Evolutionary conservation across 139 green algal genomes (phyloP).

Genomic region (Microglena sp.): DNA sequence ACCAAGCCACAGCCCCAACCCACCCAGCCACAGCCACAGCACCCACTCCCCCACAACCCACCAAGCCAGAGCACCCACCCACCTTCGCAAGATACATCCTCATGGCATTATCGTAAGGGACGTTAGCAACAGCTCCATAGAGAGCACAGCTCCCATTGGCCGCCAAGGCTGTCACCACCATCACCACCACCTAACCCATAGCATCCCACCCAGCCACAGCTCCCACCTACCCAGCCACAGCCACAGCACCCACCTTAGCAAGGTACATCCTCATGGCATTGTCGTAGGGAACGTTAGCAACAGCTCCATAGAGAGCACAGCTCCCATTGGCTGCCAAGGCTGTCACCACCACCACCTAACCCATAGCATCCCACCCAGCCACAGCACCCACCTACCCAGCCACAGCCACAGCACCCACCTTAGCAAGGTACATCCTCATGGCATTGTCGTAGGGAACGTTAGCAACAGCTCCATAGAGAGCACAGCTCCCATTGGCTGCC

Average conservation of each 20-base stretch:
- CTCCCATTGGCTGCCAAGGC: conserved; percentile 45
- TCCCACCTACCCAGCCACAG: background rate
- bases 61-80: background rate
- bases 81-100: too few species aligned
- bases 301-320: conserved; percentile 27
- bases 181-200: too few species aligned
- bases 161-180: too few species aligned
- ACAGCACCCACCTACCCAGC: background rate
- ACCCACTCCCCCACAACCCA: background rate
- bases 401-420: too few species aligned
- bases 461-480: conserved; percentile 32
- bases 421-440: conserved; percentile 32
- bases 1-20: background rate
- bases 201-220: background rate
- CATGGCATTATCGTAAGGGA: conserved; percentile 34
- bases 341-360: conserved; percentile 47
- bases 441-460: conserved; percentile 33
- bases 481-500: conserved; percentile 38
- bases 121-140: conserved; percentile 34
- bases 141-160: conserved; percentile 41
- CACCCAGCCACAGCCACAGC: too few species aligned
- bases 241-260: too few species aligned
- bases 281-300: conserved; percentile 39
- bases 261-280: conserved; percentile 26
- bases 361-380: background rate